Evolutionary conservation across 495 filamentous ascomycete genomes (phyloP), one percentile per base, ranked within the genome.

Genomic region (Cercophora newfieldiana): DNA sequence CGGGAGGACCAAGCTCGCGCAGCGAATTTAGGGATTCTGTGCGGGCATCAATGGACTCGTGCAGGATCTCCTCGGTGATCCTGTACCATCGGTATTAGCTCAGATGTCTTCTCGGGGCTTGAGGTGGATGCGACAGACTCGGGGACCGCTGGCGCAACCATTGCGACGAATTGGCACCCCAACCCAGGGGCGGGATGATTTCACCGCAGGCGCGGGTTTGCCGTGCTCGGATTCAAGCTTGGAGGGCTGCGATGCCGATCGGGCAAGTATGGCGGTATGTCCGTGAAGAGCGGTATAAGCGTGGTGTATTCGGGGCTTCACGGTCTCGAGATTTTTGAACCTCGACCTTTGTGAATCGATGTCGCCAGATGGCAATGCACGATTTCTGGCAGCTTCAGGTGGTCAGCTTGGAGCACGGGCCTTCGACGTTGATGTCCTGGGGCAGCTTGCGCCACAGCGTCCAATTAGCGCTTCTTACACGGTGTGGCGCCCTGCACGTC

Each of bases 1-100:
- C 95, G 29, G 95, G 95, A 7, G 95, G 96, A 29, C 95, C 95
- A 63, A 98, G 85, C 83, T 99, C 95, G 69, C 95, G 89, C 64
- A 98, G 82, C 30, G 87, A 84, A 72, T 88, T 85, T 21, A 99
- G 84, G 8, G 90, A 87, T 68, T 98, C 95, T 71, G 94, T 92
- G 71, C 95, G 90, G 71, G 92, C 87, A 76, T 94, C 92, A 73
- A 97, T 88, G 47, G 93, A 92, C 68, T 96, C 89, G 72, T 91
- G 91, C 44, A 95, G 82, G 50, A 94, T 87, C 73, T 97, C 91
- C 77, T 98, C 95, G 66, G 92, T 91, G 67, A 99, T 88, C 77
- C 95, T 97, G 30, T 7, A 54, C 48, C 47, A 31, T 37, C 22
- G 25, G 12, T 18, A 61, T 80, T 69, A 80, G 72, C 65, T 53